These are phyloP conservation scores for Linnemannia exigua DNA, from an alignment of 192 early-diverging fungal species.

Conservation along the genomic window DNA sequence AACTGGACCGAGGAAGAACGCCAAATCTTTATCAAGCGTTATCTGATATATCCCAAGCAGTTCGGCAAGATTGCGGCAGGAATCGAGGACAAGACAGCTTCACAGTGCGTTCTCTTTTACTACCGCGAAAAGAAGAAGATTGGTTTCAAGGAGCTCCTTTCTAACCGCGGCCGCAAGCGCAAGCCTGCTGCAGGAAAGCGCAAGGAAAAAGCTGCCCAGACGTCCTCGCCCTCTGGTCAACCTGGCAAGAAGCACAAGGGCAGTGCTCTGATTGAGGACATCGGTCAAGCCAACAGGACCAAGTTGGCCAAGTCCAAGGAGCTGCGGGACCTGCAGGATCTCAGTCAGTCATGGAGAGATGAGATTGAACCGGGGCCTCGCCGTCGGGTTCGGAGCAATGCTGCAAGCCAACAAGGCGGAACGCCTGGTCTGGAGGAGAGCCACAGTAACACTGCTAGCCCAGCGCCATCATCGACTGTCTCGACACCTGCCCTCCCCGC, in stretches of 20 bases:
- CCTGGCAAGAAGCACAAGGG: conserved; percentile 51
- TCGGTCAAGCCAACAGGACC: conserved; percentile 66
- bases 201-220: conserved; percentile 64
- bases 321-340: conserved; percentile 61
- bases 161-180: conserved; percentile 61
- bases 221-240: conserved; percentile 49
- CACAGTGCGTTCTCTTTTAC: conserved; percentile 82
- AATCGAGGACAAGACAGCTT: conserved; percentile 73
- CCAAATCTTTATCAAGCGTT: conserved; percentile 74
- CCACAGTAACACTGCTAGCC: conserved; percentile 41
- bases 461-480: conserved; percentile 40
- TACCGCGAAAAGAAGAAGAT: conserved; percentile 85
- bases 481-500: conserved; percentile 22
- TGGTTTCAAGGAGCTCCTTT: conserved; percentile 76
- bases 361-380: conserved; percentile 34
- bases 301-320: conserved; percentile 61
- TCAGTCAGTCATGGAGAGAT: conserved; percentile 55
- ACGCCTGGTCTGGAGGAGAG: conserved; percentile 43
- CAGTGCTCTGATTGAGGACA: conserved; percentile 64
- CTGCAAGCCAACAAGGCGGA: conserved; percentile 18
- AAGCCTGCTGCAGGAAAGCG: conserved; percentile 48
- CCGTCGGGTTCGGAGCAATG: conserved; percentile 47
- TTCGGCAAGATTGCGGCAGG: conserved; percentile 80
- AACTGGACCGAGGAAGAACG: conserved; percentile 78
- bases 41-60: conserved; percentile 79